Evolutionary conservation across 352 stramenopile genomes (phyloP), one percentile per base, ranked within the genome.

Genomic region (Phytophthora capsici): DNA sequence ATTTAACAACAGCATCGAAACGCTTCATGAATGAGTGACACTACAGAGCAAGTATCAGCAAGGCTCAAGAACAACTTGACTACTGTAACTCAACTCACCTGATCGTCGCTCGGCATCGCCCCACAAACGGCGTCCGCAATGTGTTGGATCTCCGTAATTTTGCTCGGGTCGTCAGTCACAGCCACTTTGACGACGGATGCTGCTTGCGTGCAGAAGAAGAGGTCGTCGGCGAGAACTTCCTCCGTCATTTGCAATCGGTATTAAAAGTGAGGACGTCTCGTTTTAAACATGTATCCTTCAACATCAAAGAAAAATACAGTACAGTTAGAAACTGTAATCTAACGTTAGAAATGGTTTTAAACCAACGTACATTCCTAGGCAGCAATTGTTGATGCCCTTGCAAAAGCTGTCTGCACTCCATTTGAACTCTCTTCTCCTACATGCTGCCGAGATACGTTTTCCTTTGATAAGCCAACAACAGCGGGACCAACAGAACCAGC

Each of bases 121-220:
- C 73, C 70, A 48, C 84, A 93, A n/a, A 91, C 56, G 44, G 88
- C 55, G 30, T 89, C 80, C 4, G 78, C 75, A 37, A 88, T 82
- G 49, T 84, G 74, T 32, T 80, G 82, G 56, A 91, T 86, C 59
- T 86, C 54, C 22, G 73, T 30, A 34, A 91, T 77, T 56, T 89
- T 61, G 25, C 61, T 73, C 32, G 77, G 74, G 23, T 91, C 69
- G 60, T 88, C 55, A 38, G 69, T 66, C n/a, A 91, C 55, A 14
- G 75, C 82, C 4, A 88, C 64, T 61, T 86, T 70, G n/a, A 91
- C 62, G 19, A 89, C 40, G 4, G 57, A 79, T 14, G 80, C 69
- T 23, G 89, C 51, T 76, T 91, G 75, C 19, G 77, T 87, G 71
- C 84, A 93, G 55, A 91, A 83, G 53, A 90, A 90, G 56, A 82